Evolutionary conservation across 345 rosid species (phyloP), one percentile per base, ranked within the genome.

Genomic region (Passiflora organensis): DNA sequence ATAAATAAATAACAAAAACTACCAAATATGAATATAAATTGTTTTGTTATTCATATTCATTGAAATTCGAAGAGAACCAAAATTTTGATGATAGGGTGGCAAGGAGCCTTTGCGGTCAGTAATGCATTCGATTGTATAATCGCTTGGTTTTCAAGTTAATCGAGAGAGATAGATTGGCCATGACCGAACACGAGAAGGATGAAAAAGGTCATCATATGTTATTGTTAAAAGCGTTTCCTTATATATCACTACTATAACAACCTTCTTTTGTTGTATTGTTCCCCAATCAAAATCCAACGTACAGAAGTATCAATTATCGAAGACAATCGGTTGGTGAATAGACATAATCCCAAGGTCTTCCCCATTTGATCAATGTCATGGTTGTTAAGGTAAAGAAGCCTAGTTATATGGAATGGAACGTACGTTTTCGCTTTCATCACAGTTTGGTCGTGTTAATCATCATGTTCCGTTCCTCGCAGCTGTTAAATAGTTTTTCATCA

Each of bases 161-260:
- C 43, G 62, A 28, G 20, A 15, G 14, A 32, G 69, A 63, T 59
- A 46, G 18, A 44, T 42, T 13, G 23, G 50, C 28, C 28, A n/a
- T n/a, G n/a, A n/a, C 2, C 1, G 16, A 14, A 5, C 16, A 13
- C 36, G 36, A 38, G 37, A 34, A 34, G 42, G 50, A 12, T 2
- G 32, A 6, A 19, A 45, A 48, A 24, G 55, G 56, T 23, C 51
- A 58, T 72, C 65, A 69, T 76, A 2, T 16, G 58, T 37, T 21
- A 22, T 32, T 15, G 51, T 53, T 48, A 39, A 42, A 49, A 17
- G 17, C 4, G 64, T 58, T 77, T 77, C 76, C 82, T 73, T 77
- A 62, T 64, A 67, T 58, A 46, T 60, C 71, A 77, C 78, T 64
- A 46, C 71, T 67, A 57, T 67, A 77, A 77, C 78, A 6, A 77